These are phyloP conservation scores for Rhamnella rubrinervis DNA, from an alignment of 331 rosid species.

Conservation along the genomic window DNA sequence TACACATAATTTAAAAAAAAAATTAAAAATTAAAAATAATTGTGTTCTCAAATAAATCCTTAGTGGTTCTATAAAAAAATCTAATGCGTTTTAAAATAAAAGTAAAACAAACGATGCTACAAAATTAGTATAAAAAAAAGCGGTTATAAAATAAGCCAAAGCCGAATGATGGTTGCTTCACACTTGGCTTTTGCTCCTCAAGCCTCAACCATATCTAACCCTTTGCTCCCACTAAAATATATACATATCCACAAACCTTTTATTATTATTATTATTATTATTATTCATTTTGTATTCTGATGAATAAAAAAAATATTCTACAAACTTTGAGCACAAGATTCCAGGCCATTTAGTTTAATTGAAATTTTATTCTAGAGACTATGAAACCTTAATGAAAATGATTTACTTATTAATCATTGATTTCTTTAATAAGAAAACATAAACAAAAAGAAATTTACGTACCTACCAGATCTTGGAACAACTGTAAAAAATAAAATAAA, in stretches of 20 bases:
- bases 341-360: not conserved
- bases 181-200: not conserved
- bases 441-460: too few relatives aligned
- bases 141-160: constrained; percentile 1
- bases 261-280: too few relatives aligned
- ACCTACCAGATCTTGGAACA: not conserved
- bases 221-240: too few relatives aligned
- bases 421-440: not conserved
- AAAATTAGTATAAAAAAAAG: not conserved
- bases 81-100: too few relatives aligned
- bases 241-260: too few relatives aligned
- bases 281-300: too few relatives aligned
- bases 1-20: too few relatives aligned
- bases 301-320: not conserved
- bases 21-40: too few relatives aligned
- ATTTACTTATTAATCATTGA: not conserved
- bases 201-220: not conserved
- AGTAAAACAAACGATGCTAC: too few relatives aligned
- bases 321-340: not conserved
- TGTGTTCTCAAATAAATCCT: too few relatives aligned
- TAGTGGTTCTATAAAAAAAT: too few relatives aligned
- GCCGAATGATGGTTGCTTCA: not conserved
- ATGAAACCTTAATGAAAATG: not conserved
- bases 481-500: not conserved
- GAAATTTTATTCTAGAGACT: not conserved